A percentile compares a stretch with the other conserved stretches of the same genome.
These are phyloP conservation scores for Debaryomyces robertsiae DNA, from an alignment of 1,139 yeast species.

Conservation along the genomic window DNA sequence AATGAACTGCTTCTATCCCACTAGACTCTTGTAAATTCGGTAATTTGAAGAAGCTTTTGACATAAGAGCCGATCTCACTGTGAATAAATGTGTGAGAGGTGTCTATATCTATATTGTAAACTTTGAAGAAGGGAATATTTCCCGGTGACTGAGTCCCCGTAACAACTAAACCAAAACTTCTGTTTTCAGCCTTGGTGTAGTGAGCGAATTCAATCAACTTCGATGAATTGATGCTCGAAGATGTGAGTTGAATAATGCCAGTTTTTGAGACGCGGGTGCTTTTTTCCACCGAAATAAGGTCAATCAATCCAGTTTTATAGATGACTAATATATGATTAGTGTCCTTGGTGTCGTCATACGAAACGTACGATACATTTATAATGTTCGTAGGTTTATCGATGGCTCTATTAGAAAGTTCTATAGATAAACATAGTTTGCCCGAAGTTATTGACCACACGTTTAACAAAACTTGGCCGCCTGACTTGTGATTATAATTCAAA, in stretches of 20 bases:
- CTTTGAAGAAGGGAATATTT: constrained; percentile 16
- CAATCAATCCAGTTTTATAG: constrained; percentile 3
- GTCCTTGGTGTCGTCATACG: not conserved
- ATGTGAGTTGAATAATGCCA: constrained; percentile 1
- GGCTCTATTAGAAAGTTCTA: constrained; percentile 9
- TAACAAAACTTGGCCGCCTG: constrained; percentile 11
- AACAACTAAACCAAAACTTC: constrained; percentile 22
- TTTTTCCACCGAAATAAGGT: not conserved
- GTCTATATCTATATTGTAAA: constrained; percentile 19
- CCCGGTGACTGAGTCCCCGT: constrained; percentile 13
- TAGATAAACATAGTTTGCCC: constrained; percentile 9
- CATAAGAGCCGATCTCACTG: constrained; percentile 23
- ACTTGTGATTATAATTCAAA: constrained; percentile 14
- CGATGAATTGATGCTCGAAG: not conserved
- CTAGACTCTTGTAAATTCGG: constrained; percentile 13
- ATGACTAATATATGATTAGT: constrained; percentile 1
- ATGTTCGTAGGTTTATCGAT: constrained; percentile 11
- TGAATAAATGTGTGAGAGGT: constrained; percentile 14
- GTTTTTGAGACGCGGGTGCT: constrained; percentile 1
- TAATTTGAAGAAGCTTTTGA: constrained; percentile 21
- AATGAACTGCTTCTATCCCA: constrained; percentile 19
- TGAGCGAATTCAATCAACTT: constrained; percentile 20
- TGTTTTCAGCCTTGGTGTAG: constrained; percentile 13
- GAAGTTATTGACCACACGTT: constrained; percentile 12
- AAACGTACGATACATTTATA: constrained; percentile 8